A percentile compares a stretch with the other conserved stretches of the same genome.
Evolutionary conservation across 2,329 filamentous ascomycete species (phyloP).

Genomic region (Pyrenochaeta sp.): DNA sequence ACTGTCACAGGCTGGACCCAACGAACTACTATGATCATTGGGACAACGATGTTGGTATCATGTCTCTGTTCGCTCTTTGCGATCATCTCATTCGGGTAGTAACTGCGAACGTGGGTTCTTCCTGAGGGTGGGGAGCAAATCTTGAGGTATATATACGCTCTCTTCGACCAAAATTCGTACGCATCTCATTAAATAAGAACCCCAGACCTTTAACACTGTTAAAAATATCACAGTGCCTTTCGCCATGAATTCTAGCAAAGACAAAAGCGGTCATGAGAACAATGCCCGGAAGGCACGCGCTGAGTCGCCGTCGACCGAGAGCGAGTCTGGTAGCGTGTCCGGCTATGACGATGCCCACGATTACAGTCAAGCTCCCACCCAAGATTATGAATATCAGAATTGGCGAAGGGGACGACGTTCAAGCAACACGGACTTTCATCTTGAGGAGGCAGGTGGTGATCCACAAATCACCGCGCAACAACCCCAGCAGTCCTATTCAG

Average conservation of each 20-base stretch:
- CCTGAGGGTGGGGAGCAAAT: too few species aligned
- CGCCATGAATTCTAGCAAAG: not conserved
- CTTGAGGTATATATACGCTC: too few species aligned
- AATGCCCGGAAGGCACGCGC: not conserved
- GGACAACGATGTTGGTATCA: too few species aligned
- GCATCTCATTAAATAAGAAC: too few species aligned
- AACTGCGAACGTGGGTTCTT: too few species aligned
- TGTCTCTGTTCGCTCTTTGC: too few species aligned
- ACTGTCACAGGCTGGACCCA: too few species aligned
- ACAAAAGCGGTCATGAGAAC: not conserved
- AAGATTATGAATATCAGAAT: not conserved
- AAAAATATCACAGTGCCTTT: not conserved
- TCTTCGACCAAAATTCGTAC: too few species aligned
- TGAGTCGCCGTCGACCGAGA: not conserved
- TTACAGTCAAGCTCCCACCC: not conserved
- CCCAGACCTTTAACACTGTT: too few species aligned
- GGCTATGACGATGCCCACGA: not conserved
- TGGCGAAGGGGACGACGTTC: not conserved
- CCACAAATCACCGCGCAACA: not conserved
- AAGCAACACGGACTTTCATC: not conserved
- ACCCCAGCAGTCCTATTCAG: not conserved
- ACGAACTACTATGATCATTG: too few species aligned
- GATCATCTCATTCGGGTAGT: too few species aligned
- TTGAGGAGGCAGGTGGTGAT: not conserved
- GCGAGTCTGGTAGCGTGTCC: not conserved